These are phyloP conservation scores for Amanita subjunquillea DNA, from an alignment of 768 basidiomycete genomes.

Conservation along the genomic window DNA sequence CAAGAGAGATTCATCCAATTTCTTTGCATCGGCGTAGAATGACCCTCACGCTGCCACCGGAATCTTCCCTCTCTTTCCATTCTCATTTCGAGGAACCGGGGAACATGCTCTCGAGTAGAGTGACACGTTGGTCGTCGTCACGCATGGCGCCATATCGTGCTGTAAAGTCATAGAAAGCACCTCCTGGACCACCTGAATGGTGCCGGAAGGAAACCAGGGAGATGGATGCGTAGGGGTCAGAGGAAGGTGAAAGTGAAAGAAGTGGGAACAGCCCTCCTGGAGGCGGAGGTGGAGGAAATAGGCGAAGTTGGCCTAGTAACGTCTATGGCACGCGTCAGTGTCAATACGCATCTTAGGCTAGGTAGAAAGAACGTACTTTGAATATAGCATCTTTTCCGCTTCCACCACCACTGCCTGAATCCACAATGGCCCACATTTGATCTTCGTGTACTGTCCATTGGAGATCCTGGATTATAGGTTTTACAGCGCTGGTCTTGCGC, in stretches of 20 bases:
- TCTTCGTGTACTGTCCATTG: conserved; percentile 50
- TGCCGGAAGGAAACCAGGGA: conserved; percentile 62
- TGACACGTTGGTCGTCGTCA: conserved; percentile 66
- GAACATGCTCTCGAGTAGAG: conserved; percentile 64
- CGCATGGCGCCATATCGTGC: conserved; percentile 85
- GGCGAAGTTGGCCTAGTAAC: conserved; percentile 60
- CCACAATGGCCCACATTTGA: conserved; percentile 71
- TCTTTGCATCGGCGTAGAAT: conserved; percentile 4
- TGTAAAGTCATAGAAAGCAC: conserved; percentile 86
- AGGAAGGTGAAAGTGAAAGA: conserved; percentile 24
- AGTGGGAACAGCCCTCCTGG: conserved; percentile 75
- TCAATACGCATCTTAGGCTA: not conserved
- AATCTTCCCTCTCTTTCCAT: conserved; percentile 13
- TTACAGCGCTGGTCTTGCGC: not conserved
- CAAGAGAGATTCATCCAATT: conserved; percentile 12
- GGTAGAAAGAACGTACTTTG: conserved; percentile 36
- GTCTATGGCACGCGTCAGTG: conserved; percentile 27
- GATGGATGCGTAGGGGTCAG: conserved; percentile 40
- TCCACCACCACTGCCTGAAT: conserved; percentile 40
- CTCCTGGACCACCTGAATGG: conserved; percentile 34
- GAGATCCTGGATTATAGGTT: not conserved
- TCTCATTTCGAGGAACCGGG: conserved; percentile 28
- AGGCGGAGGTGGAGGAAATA: conserved; percentile 50
- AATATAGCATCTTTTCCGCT: conserved; percentile 48
- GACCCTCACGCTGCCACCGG: conserved; percentile 9